Evolutionary conservation across 148 eudicot species (phyloP).

Genomic region (Vaccinium darrowii): DNA sequence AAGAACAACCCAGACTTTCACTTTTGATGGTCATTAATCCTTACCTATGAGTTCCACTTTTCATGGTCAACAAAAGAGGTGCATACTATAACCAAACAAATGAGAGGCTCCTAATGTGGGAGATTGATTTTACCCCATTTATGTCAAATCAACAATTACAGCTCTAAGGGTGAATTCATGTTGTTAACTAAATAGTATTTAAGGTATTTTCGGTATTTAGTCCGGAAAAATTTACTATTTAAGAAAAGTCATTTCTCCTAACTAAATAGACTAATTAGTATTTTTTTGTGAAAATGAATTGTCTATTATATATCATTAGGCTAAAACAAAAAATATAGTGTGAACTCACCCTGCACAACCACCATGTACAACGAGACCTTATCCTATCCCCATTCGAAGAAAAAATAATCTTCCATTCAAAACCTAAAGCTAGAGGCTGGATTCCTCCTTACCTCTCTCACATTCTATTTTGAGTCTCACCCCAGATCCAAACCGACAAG

Average conservation of each 20-base stretch:
- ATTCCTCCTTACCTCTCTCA: not conserved
- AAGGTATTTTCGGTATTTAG: too few relatives aligned
- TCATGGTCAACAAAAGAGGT: not conserved
- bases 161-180: not conserved
- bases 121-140: not conserved
- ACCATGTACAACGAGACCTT: not conserved
- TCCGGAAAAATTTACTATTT: too few relatives aligned
- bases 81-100: not conserved
- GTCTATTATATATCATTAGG: too few relatives aligned
- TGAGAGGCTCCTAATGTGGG: not conserved
- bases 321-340: too few relatives aligned
- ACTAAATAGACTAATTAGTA: too few relatives aligned
- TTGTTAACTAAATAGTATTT: too few relatives aligned
- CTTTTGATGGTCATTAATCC: not conserved
- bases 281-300: too few relatives aligned
- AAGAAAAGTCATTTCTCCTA: too few relatives aligned
- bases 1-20: not conserved
- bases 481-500: not conserved
- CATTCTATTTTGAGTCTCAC: too few relatives aligned
- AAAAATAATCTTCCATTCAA: too few relatives aligned
- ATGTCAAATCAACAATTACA: not conserved
- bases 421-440: not conserved
- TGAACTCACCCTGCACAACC: not conserved
- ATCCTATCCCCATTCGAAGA: not conserved
- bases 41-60: not conserved